Conservation (phyloP, 2,329 filamentous ascomycete genomes). For the Pseudopithomyces chartarum region DNA sequence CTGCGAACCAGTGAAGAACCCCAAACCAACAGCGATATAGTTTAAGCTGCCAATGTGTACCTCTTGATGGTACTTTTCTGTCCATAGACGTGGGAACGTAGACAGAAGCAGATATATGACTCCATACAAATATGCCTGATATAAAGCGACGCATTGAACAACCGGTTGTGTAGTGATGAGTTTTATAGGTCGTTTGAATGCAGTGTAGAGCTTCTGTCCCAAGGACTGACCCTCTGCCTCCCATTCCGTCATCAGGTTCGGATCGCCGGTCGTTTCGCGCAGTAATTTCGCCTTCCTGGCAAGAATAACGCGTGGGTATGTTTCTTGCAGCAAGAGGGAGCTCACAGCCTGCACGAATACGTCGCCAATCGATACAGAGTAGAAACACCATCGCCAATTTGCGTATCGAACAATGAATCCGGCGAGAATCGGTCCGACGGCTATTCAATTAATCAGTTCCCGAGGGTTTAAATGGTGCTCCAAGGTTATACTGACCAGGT, state of each 20-base stretch:
- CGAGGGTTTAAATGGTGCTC: not conserved
- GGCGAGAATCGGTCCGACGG: slow-evolving; percentile 7
- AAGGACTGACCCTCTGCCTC: not conserved
- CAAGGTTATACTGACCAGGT: slow-evolving; percentile 55
- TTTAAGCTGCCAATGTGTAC: slow-evolving; percentile 64
- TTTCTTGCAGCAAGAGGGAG: slow-evolving; percentile 60
- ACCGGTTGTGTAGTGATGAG: slow-evolving; percentile 63
- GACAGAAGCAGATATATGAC: slow-evolving; percentile 65
- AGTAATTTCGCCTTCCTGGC: slow-evolving; percentile 39
- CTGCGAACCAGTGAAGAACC: slow-evolving; percentile 56
- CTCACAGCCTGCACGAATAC: slow-evolving; percentile 63
- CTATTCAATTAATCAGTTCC: not conserved
- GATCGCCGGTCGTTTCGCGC: not conserved
- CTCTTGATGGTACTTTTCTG: slow-evolving; percentile 57
- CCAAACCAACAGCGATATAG: slow-evolving; percentile 65
- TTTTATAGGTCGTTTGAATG: slow-evolving; percentile 58
- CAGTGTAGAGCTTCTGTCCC: slow-evolving; percentile 15
- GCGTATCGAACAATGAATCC: not conserved
- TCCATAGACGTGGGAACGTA: slow-evolving; percentile 64
- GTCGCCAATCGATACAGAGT: slow-evolving; percentile 63
- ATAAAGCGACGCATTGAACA: slow-evolving; percentile 59
- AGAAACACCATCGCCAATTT: slow-evolving; percentile 72
- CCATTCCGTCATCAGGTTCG: not conserved
- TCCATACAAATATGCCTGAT: slow-evolving; percentile 63
- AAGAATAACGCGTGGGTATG: slow-evolving; percentile 51